Percentiles rank a stretch among this genome's conserved stretches.
phyloP scores from a whole-genome alignment of 805 yeast species.

The Pichia exigua region DNA sequence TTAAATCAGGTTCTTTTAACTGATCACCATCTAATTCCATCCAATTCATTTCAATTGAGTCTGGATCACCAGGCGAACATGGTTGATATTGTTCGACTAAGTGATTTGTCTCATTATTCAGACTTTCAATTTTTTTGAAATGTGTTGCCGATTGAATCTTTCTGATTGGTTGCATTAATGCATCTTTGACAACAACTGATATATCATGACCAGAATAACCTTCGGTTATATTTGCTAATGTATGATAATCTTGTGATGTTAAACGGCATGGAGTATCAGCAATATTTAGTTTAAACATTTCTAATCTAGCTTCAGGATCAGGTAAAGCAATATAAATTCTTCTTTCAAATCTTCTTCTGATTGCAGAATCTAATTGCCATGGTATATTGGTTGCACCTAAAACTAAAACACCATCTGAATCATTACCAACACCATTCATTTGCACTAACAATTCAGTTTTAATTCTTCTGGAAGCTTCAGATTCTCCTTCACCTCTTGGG shows the following conservation, averaged over 20 bases:
- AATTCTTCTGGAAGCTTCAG: slow-evolving; percentile 92
- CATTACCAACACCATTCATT: slow-evolving; percentile 99
- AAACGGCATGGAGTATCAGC: slow-evolving; percentile 84
- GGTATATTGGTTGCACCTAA: slow-evolving; percentile 98
- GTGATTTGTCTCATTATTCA: slow-evolving; percentile 28
- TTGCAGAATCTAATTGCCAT: slow-evolving; percentile 97
- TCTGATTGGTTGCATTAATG: slow-evolving; percentile 95
- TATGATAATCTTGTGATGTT: slow-evolving; percentile 61
- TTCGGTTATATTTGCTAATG: slow-evolving; percentile 86
- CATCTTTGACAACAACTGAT: slow-evolving; percentile 94
- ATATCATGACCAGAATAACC: slow-evolving; percentile 98
- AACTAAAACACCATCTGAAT: slow-evolving; percentile 84
- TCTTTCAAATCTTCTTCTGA: slow-evolving; percentile 91
- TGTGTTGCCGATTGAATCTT: slow-evolving; percentile 95
- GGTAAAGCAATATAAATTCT: slow-evolving; percentile 95
- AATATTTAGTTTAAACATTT: slow-evolving; percentile 90
- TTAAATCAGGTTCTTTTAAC: slow-evolving; percentile 80
- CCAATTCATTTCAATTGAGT: slow-evolving; percentile 89
- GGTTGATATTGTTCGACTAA: slow-evolving; percentile 59
- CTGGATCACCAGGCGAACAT: slow-evolving; percentile 93
- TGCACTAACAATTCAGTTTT: slow-evolving; percentile 94
- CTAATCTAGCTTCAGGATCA: slow-evolving; percentile 83
- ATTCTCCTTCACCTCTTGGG: slow-evolving; percentile 95
- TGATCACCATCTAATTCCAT: slow-evolving; percentile 85
- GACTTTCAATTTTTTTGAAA: slow-evolving; percentile 55